Conservation (phyloP, 441 rosid species). For the Brassica balearica region DNA sequence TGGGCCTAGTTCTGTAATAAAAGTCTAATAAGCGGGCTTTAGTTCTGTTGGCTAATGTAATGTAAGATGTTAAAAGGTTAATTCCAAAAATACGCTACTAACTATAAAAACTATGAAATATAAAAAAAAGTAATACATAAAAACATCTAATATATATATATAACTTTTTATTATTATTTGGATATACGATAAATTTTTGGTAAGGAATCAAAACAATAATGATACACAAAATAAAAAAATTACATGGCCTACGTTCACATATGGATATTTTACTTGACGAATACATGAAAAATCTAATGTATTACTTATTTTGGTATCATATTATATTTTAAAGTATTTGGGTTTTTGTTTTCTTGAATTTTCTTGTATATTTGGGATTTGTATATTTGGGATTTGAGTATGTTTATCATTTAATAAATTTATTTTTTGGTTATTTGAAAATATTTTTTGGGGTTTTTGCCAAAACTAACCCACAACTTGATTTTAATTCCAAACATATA, state of each 20-base stretch:
- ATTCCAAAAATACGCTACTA: no score
- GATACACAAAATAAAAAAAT: neutral
- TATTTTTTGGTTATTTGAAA: neutral
- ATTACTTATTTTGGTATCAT: neutral
- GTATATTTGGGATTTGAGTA: neutral
- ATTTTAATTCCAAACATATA: no score
- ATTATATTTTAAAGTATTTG: neutral
- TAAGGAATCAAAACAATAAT: neutral
- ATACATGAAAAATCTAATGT: neutral
- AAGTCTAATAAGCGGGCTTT: no score
- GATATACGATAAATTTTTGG: neutral
- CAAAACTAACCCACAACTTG: no score
- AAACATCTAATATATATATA: neutral
- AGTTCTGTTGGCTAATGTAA: no score
- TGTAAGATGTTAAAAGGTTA: no score
- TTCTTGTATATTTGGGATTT: no score
- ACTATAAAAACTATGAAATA: no score
- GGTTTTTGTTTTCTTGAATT: neutral
- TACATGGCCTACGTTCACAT: neutral
- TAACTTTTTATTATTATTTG: no score
- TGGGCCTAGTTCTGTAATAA: conserved; percentile 3
- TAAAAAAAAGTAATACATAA: no score
- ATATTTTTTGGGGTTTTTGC: no score
- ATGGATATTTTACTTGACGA: neutral
- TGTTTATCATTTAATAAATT: neutral